Conservation (phyloP, 768 basidiomycete genomes). For the Fibroporia radiculosa region DNA sequence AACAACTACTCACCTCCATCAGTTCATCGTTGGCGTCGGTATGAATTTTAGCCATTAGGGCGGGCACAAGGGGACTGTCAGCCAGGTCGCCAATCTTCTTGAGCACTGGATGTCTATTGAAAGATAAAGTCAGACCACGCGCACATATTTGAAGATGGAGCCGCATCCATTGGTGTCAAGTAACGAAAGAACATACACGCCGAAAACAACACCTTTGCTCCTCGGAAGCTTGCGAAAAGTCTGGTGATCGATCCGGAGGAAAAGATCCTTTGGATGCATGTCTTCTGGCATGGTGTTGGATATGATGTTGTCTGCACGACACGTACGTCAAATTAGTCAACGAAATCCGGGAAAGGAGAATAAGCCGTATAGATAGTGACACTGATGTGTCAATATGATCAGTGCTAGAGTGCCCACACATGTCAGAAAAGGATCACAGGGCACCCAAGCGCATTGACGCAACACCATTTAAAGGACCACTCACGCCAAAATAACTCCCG, state of each 20-base stretch:
- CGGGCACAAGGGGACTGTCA: slow-evolving; percentile 26
- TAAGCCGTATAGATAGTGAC: too few species aligned
- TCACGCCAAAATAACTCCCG: slow-evolving; percentile 22
- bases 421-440: slow-evolving; percentile 1
- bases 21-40: slow-evolving; percentile 17
- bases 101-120: slow-evolving; percentile 23
- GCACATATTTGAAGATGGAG: neutral
- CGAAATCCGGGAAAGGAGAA: neutral
- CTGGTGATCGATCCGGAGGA: slow-evolving; percentile 28
- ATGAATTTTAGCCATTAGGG: slow-evolving; percentile 26
- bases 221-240: slow-evolving; percentile 30
- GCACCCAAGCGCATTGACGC: slow-evolving; percentile 1
- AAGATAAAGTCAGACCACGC: neutral
- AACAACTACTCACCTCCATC: slow-evolving; percentile 19
- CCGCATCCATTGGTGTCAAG: neutral
- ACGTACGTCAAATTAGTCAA: neutral
- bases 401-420: neutral
- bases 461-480: too few species aligned
- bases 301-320: slow-evolving; percentile 17
- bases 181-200: slow-evolving; percentile 15
- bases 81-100: slow-evolving; percentile 24
- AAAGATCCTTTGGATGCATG: slow-evolving; percentile 23
- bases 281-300: slow-evolving; percentile 7
- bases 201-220: slow-evolving; percentile 26
- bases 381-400: neutral